A percentile compares a stretch with the other conserved stretches of the same genome.
phyloP scores from a whole-genome alignment of 805 yeast species.

The Candida tibetensis region DNA sequence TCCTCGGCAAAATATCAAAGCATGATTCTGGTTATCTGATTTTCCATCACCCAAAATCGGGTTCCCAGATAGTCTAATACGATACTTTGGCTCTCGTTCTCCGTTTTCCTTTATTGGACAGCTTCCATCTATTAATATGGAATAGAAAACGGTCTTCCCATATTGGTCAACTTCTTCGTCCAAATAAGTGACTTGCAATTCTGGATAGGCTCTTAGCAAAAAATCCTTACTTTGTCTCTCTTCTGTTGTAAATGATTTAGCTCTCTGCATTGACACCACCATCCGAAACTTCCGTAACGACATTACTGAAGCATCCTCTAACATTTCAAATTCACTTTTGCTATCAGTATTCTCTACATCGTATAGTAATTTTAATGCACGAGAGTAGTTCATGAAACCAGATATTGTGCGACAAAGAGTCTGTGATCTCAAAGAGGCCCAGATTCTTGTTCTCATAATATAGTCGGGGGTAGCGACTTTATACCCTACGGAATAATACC shows the following conservation, averaged over 20 bases:
- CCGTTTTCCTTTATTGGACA: constrained; percentile 62
- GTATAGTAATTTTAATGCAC: constrained; percentile 44
- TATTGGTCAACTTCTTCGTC: constrained; percentile 48
- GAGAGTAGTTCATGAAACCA: constrained; percentile 47
- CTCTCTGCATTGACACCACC: constrained; percentile 64
- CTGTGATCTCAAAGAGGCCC: constrained; percentile 49
- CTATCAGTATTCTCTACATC: constrained; percentile 47
- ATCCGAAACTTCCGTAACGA: constrained; percentile 63
- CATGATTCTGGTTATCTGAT: constrained; percentile 78
- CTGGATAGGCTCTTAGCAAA: constrained; percentile 63
- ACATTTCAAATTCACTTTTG: constrained; percentile 23
- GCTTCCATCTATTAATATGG: constrained; percentile 69
- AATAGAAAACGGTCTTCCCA: constrained; percentile 49
- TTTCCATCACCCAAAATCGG: constrained; percentile 86
- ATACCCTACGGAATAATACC: constrained; percentile 47
- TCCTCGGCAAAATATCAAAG: constrained; percentile 72
- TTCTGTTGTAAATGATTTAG: constrained; percentile 50
- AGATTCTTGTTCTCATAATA: constrained; percentile 45
- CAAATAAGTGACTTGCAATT: constrained; percentile 59
- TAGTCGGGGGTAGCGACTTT: constrained; percentile 48
- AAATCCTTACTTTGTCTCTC: constrained; percentile 60
- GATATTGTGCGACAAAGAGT: constrained; percentile 47
- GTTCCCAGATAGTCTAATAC: constrained; percentile 68
- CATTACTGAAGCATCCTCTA: constrained; percentile 50
- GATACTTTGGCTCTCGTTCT: constrained; percentile 43